Evolutionary conservation across 192 early-diverging fungal species (phyloP).

Genomic region (Physocladia obscura): DNA sequence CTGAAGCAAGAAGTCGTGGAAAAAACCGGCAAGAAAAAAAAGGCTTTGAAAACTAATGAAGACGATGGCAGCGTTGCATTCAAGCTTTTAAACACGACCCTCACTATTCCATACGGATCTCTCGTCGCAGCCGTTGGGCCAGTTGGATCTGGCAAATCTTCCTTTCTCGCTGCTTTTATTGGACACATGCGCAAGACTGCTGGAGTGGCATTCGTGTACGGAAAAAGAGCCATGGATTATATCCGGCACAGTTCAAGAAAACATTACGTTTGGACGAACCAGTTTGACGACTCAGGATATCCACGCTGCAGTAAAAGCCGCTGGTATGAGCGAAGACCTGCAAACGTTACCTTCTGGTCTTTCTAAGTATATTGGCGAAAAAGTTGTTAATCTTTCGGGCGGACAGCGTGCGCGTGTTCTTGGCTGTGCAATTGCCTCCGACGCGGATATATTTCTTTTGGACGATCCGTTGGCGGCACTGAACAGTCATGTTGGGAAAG

Average conservation of each 20-base stretch:
- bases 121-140: slow-evolving; percentile 44
- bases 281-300: no score
- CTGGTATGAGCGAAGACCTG: slow-evolving; percentile 48
- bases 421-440: slow-evolving; percentile 45
- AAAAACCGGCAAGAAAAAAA: not conserved
- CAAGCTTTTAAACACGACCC: slow-evolving; percentile 35
- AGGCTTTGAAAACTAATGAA: not conserved
- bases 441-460: slow-evolving; percentile 47
- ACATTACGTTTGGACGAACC: slow-evolving; percentile 55
- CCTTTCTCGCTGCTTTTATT: slow-evolving; percentile 44
- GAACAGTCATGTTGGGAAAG: slow-evolving; percentile 44
- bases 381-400: slow-evolving; percentile 40
- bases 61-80: not conserved
- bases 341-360: slow-evolving; percentile 28
- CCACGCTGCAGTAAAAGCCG: slow-evolving; percentile 33
- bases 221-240: slow-evolving; percentile 44
- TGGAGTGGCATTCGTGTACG: slow-evolving; percentile 12
- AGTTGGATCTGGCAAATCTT: slow-evolving; percentile 50
- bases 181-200: slow-evolving; percentile 38
- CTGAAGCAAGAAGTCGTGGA: not conserved
- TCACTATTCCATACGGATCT: slow-evolving; percentile 34
- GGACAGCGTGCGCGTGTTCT: slow-evolving; percentile 51
- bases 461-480: slow-evolving; percentile 55
- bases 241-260: slow-evolving; percentile 41
- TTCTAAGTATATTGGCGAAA: slow-evolving; percentile 44